Evolutionary conservation across 2,329 filamentous ascomycete species (phyloP), one percentile per base, ranked within the genome.

Genomic region (Penicillium verrucosum): DNA sequence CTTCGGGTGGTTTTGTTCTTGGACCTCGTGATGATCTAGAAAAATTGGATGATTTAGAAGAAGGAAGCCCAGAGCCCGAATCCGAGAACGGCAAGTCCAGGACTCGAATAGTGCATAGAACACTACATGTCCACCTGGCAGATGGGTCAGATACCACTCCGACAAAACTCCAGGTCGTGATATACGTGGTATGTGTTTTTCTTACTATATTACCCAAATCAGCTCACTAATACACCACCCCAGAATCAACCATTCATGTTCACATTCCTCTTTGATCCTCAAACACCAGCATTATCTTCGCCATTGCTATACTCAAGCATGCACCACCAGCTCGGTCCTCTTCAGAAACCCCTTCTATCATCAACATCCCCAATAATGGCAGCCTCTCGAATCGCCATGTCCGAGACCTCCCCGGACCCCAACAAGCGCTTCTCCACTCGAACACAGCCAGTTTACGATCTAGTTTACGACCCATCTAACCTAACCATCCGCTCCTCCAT

Each of bases 401-500:
- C 66, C 5, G 65, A 70, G 23, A 75, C 70, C 38, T 65, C 64
- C 58, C 60, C 68, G 36, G 71, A 75, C 40, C 69, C 71, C 49
- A 68, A 65, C 43, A 69, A 67, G 57, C 67, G 60, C 23, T 66
- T 69, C 18, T 59, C 64, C 14, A 62, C 64, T 49, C 67, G 69
- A 21, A 72, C 71, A 43, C 65, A 69, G 21, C 78, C 80, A 11
- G 81, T 87, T 40, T 85, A 82, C 69, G 83, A 87, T 61, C 75
- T 87, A 9, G 77, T 86, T 44, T 86, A 81, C 65, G 85, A 87
- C 65, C 83, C 84, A 1, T 72, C 75, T 7, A 81, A 81, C 32
- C 69, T 84, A 2, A 85, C 83, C 0, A 73, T 86, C 5, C 82
- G 85, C 56, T 82, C 83, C 21, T 84, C 80, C n/a, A 78, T 88